Base-by-base conservation (phyloP, 148 eudicot species). In the Camellia lanceoleosa region DNA sequence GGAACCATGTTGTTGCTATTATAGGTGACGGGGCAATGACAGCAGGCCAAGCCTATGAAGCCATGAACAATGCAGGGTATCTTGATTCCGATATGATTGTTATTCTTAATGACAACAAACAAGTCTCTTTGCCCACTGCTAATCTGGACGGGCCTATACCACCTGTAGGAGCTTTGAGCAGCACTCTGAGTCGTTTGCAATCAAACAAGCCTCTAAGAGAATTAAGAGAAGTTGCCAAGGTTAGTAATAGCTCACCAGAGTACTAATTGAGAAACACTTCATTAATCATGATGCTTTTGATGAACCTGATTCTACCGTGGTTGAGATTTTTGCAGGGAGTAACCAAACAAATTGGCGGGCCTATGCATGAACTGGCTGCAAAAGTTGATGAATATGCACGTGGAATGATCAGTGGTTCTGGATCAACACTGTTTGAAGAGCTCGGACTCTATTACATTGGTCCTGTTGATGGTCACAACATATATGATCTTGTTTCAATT, bases 1-100 rank as follows among this genome's bases (percentile, higher is more conserved):
- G 89, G 43, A 95, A 95, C 87, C 77, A 87, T 74, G 98, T 95
- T n/a, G 82, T 95, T 76, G 83, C 98, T 43, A 90, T 95, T 8
- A 95, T 95, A 62, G 98, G 98, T 54, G 98, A 95, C 63, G 98
- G 98, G 54, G 98, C 98, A 66, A 95, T 95, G 98, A 95, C 98
- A 69, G 98, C 98, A 0, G 98, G 98, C 52, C 98, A 95, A 82
- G 98, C 98, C 51, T 95, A 93, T 64, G 98, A 95, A 85, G 98
- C 98, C 58, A 95, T 95, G 98, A 95, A 95, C 82, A 95, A 95
- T 81, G 98, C 98, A 0, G 98, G 98, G 11, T 95, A 93, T 83
- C 81, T 95, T 44, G 98, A 95, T 80, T 93, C 98, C n/a, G 98
- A 95, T 84, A 95, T 95, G 98, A 95, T 95, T 68, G 97, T 95